Evolutionary conservation across 1,284 basidiomycete genomes (phyloP).

Genomic region (Moniliophthora roreri): DNA sequence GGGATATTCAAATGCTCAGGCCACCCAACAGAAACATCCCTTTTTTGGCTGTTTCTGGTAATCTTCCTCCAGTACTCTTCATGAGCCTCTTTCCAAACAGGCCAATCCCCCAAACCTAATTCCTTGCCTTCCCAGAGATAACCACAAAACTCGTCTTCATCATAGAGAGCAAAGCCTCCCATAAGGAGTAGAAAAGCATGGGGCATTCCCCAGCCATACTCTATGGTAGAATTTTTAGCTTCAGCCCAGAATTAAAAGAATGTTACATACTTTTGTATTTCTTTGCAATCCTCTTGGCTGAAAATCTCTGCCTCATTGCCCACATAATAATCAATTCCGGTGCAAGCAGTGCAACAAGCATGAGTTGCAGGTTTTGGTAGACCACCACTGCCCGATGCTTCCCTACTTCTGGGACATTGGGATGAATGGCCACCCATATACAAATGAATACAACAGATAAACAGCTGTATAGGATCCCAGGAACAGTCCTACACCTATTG

Average conservation of each 20-base stretch:
- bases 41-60: too few species aligned
- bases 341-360: conserved; percentile 23
- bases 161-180: neutral
- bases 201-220: neutral
- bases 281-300: conserved; percentile 14
- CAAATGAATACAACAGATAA: conserved; percentile 30
- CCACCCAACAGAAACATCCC: too few species aligned
- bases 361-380: conserved; percentile 15
- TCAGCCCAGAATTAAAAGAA: neutral
- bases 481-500: neutral
- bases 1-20: too few species aligned
- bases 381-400: conserved; percentile 1
- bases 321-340: conserved; percentile 27
- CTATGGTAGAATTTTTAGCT: neutral
- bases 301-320: conserved; percentile 25
- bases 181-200: neutral
- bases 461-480: conserved; percentile 28
- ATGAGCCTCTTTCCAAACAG: neutral
- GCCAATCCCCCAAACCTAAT: neutral
- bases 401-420: conserved; percentile 26
- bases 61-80: neutral
- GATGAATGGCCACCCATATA: conserved; percentile 33
- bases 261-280: conserved; percentile 10
- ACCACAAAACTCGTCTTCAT: neutral
- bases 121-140: neutral